Conservation (phyloP, 495 filamentous ascomycete genomes). For the Letharia columbiana region DNA sequence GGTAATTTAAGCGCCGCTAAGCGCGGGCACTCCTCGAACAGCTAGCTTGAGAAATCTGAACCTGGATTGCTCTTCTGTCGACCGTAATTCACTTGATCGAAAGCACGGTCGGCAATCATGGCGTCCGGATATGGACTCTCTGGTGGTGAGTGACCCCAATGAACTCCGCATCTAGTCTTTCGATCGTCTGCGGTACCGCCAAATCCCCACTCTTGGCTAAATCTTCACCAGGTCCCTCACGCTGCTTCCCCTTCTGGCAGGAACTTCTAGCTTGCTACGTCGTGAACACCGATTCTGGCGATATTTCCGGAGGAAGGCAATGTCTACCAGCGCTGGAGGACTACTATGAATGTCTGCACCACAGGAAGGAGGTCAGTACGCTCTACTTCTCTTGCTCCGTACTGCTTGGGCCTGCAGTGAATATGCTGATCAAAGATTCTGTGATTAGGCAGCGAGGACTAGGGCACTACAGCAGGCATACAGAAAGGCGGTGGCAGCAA, state of each 20-base stretch:
- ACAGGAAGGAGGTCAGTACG: conserved; percentile 82
- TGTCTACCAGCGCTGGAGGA: conserved; percentile 86
- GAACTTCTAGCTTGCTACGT: conserved; percentile 85
- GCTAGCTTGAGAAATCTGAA: not conserved
- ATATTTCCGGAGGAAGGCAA: conserved; percentile 76
- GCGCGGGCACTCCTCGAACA: not conserved
- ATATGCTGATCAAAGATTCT: conserved; percentile 17
- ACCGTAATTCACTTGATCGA: not conserved
- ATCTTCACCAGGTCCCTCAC: conserved; percentile 56
- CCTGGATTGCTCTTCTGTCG: no score
- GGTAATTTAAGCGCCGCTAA: conserved; percentile 6
- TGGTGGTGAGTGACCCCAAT: conserved; percentile 17
- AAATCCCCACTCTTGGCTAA: not conserved
- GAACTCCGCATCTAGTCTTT: no score
- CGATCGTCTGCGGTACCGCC: not conserved
- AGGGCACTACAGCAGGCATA: conserved; percentile 77
- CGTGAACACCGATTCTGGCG: conserved; percentile 64
- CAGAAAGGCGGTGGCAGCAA: conserved; percentile 65
- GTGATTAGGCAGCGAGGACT: conserved; percentile 62
- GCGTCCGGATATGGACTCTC: conserved; percentile 25
- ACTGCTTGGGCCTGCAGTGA: not conserved
- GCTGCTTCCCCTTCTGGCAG: conserved; percentile 99
- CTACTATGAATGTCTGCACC: conserved; percentile 97
- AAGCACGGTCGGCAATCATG: conserved; percentile 3
- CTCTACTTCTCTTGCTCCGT: not conserved